phyloP scores from a whole-genome alignment of 306 rosid genomes.

The Glycine tomentella region DNA sequence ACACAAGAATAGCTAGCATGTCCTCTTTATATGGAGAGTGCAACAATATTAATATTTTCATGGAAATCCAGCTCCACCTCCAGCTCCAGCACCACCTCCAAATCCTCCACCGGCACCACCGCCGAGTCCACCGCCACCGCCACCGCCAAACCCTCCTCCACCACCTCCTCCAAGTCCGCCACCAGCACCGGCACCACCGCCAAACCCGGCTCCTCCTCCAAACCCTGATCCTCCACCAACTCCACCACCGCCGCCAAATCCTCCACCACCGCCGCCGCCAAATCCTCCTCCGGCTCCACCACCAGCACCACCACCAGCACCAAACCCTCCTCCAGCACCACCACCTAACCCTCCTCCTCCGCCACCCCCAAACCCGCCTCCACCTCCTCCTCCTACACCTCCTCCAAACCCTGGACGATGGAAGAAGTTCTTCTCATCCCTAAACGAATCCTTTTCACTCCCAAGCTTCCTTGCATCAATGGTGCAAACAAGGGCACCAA shows the following conservation, averaged over 20 bases:
- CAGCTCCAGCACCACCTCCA: conserved; percentile 65
- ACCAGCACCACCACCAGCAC: conserved; percentile 51
- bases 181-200: conserved; percentile 44
- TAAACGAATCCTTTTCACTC: conserved; percentile 44
- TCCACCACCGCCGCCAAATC: conserved; percentile 57
- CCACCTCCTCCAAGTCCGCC: conserved; percentile 60
- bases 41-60: conserved; percentile 35
- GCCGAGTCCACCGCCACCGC: conserved; percentile 49
- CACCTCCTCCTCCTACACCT: conserved; percentile 67
- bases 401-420: conserved; percentile 57
- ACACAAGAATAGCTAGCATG: conserved; percentile 16
- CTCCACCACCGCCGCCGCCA: conserved; percentile 58
- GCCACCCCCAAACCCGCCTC: conserved; percentile 66
- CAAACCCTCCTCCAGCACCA: conserved; percentile 56
- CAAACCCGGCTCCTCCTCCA: conserved; percentile 60
- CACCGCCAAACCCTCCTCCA: conserved; percentile 55
- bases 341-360: conserved; percentile 59
- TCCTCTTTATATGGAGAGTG: conserved; percentile 16
- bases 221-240: conserved; percentile 59
- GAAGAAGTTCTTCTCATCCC: conserved; percentile 56
- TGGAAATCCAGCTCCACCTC: conserved; percentile 74
- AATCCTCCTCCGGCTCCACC: conserved; percentile 52
- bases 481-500: conserved; percentile 65
- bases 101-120: conserved; percentile 65
- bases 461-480: conserved; percentile 69